Percentiles rank a stretch among this genome's conserved stretches.
phyloP scores from a whole-genome alignment of 805 yeast species.

The Zygosaccharomyces bailii region DNA sequence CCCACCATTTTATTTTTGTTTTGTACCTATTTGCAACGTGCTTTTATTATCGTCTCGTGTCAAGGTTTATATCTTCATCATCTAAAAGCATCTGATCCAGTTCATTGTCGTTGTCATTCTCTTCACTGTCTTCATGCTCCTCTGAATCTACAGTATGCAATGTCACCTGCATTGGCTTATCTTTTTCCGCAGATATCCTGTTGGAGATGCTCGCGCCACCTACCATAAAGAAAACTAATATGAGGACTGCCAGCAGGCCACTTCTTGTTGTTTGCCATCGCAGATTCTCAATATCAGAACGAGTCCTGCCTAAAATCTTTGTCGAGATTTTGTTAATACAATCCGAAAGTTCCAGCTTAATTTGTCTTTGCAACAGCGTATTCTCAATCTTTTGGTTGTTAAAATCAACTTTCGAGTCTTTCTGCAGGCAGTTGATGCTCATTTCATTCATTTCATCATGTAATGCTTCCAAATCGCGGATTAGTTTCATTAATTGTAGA shows the following conservation, averaged over 20 bases:
- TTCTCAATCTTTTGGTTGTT: conserved; percentile 86
- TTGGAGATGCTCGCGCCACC: conserved; percentile 46
- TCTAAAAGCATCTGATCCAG: neutral
- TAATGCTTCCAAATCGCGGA: conserved; percentile 66
- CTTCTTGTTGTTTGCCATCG: conserved; percentile 92
- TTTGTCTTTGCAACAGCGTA: conserved; percentile 64
- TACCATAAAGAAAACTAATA: conserved; percentile 60
- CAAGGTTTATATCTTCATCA: conserved; percentile 6
- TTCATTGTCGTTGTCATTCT: conserved; percentile 28
- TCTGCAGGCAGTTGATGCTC: conserved; percentile 55
- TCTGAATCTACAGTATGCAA: conserved; percentile 35
- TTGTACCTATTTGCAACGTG: neutral
- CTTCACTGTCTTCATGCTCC: conserved; percentile 38
- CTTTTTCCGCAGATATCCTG: conserved; percentile 35
- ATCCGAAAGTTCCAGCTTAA: conserved; percentile 72
- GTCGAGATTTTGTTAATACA: conserved; percentile 81
- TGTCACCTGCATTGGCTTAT: conserved; percentile 36
- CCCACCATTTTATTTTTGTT: neutral
- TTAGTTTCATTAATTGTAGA: conserved; percentile 62
- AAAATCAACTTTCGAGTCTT: conserved; percentile 77
- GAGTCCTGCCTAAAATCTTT: conserved; percentile 72
- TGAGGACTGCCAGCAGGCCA: conserved; percentile 73
- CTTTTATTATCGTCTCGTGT: conserved; percentile 3
- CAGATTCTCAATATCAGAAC: conserved; percentile 81
- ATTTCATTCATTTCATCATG: conserved; percentile 72